Evolutionary conservation across 768 basidiomycete species (phyloP), one percentile per base, ranked within the genome.

Genomic region (Infundibulicybe gibba): DNA sequence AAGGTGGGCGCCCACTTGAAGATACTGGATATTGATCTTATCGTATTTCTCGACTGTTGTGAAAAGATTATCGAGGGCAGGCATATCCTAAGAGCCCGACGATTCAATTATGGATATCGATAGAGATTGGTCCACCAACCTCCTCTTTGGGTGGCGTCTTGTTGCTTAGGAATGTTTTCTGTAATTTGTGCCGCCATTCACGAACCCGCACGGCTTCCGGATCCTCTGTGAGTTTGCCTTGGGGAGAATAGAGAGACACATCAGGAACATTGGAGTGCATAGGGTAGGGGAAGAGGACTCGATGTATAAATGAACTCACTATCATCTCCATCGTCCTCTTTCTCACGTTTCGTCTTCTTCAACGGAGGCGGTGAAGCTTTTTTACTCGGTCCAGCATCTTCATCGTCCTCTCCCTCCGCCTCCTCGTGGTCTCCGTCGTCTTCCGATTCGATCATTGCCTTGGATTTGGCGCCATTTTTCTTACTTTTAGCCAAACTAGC

Each of bases 121-220:
- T 19, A 6, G 37, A 21, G 16, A 40, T 16, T 25, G 16, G 13
- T 33, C 14, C 16, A 41, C 30, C 38, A 12, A 60, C 58, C 5
- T 49, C 46, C 3, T 53, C 51, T 21, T 57, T 51, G 1, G 56
- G 59, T 2, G 44, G 47, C 3, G 33, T 40, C 40, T 58, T 12
- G 74, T 49, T 60, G 43, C 58, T 53, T 17, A 89, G 60, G 65
- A 87, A 80, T 0, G 78, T 84, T 55, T 87, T 82, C 63, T 91
- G 88, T 11, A 90, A 74, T 61, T 77, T 85, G 64, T 90, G 88
- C 53, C 88, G 72, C 87, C 88, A 90, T 48, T 84, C 83, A 58
- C 83, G 82, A 60, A 90, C 86, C 59, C 81, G 84, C 45, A 70
- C 57, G 17, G 82, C 86, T 50, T 87, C 85, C 1, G 35, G 35